phyloP scores from a whole-genome alignment of 2,329 filamentous ascomycete species.

The Biscogniauxia sp. region DNA sequence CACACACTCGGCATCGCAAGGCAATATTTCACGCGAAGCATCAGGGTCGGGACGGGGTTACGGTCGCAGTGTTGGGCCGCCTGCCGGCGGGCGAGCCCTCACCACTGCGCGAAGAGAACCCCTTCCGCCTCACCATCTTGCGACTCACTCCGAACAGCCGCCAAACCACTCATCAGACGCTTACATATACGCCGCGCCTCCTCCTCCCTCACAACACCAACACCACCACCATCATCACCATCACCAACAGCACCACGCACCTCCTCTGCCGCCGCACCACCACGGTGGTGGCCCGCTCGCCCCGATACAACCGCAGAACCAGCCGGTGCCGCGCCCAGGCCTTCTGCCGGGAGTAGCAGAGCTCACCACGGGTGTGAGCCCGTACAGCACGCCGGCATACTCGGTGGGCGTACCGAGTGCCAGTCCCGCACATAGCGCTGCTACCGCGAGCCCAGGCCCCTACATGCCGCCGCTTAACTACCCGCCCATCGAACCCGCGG shows the following conservation, averaged over 20 bases:
- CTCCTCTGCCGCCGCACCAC: constrained; percentile 32
- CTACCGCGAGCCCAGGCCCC: constrained; percentile 43
- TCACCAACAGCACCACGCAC: constrained; percentile 12
- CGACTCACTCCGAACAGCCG: constrained; percentile 24
- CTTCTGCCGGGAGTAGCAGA: constrained; percentile 61
- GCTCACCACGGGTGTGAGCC: constrained; percentile 61
- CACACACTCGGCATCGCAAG: constrained; percentile 46
- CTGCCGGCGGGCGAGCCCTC: constrained; percentile 33
- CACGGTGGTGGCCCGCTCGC: constrained; percentile 43
- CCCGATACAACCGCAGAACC: constrained; percentile 49
- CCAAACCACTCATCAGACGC: constrained; percentile 21
- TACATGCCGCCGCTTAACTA: constrained; percentile 35
- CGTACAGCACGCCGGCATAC: constrained; percentile 58
- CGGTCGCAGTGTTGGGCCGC: constrained; percentile 32
- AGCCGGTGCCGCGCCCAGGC: constrained; percentile 37
- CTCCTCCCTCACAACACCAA: constrained; percentile 26
- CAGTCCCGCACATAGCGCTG: constrained; percentile 37
- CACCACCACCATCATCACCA: constrained; percentile 30
- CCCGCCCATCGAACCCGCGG: constrained; percentile 38
- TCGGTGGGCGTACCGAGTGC: constrained; percentile 40
- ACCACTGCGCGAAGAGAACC: constrained; percentile 41
- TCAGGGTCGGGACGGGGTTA: constrained; percentile 43
- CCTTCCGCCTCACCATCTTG: constrained; percentile 29
- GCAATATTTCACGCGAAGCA: constrained; percentile 42
- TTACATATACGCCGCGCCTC: constrained; percentile 10